phyloP scores from a whole-genome alignment of 2,329 filamentous ascomycete species.

The Phoma herbarum region DNA sequence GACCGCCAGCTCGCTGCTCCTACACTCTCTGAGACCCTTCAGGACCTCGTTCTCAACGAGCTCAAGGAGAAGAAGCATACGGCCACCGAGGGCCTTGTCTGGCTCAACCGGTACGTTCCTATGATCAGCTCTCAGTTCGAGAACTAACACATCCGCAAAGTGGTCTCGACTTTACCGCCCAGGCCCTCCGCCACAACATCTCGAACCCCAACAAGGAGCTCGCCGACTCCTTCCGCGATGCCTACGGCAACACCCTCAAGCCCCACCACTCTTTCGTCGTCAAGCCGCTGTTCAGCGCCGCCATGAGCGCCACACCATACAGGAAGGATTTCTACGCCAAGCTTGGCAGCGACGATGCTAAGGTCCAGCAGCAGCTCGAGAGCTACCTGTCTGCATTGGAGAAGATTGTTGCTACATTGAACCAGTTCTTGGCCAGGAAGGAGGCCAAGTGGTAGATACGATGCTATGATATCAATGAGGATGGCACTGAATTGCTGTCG shows the following conservation, averaged over 20 bases:
- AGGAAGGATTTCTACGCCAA: conserved; percentile 92
- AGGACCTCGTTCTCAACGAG: conserved; percentile 86
- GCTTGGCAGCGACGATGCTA: conserved; percentile 72
- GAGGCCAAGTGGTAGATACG: conserved; percentile 45
- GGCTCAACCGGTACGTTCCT: conserved; percentile 78
- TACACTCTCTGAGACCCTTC: conserved; percentile 80
- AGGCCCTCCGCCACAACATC: conserved; percentile 81
- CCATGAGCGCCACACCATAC: conserved; percentile 93
- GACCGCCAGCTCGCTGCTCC: conserved; percentile 82
- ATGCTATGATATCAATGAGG: conserved; percentile 3
- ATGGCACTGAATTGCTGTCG: conserved; percentile 5
- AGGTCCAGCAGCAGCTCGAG: conserved; percentile 71
- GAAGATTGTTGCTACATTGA: conserved; percentile 79
- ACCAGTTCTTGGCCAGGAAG: conserved; percentile 60
- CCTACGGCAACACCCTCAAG: conserved; percentile 88
- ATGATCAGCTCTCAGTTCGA: conserved; percentile 19
- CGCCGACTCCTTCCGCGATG: conserved; percentile 81
- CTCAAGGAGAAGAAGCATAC: conserved; percentile 87
- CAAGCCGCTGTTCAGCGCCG: conserved; percentile 90
- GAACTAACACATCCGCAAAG: conserved; percentile 57
- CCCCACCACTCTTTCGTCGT: conserved; percentile 88
- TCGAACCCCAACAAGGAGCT: conserved; percentile 76
- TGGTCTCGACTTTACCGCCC: conserved; percentile 91
- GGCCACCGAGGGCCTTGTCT: conserved; percentile 88
- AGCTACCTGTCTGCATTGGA: conserved; percentile 81